Percentiles rank a stretch among this genome's conserved stretches.
Evolutionary conservation across 768 basidiomycete genomes (phyloP).

Genomic region (Lactarius sp.): DNA sequence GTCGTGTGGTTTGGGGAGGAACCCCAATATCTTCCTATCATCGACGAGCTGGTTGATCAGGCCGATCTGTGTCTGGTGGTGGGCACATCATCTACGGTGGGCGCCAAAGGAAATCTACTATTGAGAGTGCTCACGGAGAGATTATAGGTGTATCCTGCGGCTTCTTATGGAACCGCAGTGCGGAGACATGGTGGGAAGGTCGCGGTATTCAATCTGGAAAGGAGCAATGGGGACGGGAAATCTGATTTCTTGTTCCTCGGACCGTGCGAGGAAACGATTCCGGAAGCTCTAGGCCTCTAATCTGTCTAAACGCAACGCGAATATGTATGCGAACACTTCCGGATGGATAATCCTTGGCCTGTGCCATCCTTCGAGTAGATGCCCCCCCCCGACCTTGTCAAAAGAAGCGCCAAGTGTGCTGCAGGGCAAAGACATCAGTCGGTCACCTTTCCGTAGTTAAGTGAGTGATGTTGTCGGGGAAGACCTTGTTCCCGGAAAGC

Average conservation of each 20-base stretch:
- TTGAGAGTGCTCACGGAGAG: background rate
- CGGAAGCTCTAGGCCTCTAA: conserved; percentile 35
- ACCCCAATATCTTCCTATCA: conserved; percentile 30
- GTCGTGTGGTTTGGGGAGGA: conserved; percentile 43
- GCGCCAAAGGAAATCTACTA: background rate
- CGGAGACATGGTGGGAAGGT: conserved; percentile 33
- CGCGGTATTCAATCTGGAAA: conserved; percentile 36
- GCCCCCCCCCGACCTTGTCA: background rate
- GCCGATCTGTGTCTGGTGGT: conserved; percentile 38
- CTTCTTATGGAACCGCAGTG: conserved; percentile 30
- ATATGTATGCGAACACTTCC: background rate
- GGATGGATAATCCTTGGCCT: background rate
- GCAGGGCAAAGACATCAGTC: background rate
- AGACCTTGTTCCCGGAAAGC: too few relatives aligned
- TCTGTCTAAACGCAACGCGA: background rate
- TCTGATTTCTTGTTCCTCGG: conserved; percentile 50
- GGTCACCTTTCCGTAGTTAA: too few relatives aligned
- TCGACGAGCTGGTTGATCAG: conserved; percentile 29
- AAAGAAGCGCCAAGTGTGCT: background rate
- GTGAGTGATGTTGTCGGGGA: too few relatives aligned
- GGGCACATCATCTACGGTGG: conserved; percentile 36
- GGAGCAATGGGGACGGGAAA: conserved; percentile 35
- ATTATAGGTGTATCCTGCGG: conserved; percentile 34
- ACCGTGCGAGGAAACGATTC: conserved; percentile 44
- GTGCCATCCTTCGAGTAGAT: background rate